These are phyloP conservation scores for Triticum monococcum DNA, from an alignment of 176 grass and related monocot species.

Conservation along the genomic window DNA sequence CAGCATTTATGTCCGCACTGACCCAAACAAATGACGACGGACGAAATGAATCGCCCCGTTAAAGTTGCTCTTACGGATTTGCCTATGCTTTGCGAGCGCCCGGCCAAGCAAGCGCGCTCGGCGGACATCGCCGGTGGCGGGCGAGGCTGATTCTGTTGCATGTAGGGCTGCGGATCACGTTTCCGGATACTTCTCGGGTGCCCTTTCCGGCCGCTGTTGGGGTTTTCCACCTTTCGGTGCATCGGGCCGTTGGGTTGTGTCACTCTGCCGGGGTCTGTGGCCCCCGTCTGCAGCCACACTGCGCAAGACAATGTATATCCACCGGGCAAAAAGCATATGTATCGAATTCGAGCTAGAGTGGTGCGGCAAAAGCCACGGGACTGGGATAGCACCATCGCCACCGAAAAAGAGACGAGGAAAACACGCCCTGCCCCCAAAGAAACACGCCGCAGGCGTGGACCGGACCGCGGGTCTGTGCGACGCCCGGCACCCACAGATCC, in stretches of 20 bases:
- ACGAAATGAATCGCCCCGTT: too few species aligned
- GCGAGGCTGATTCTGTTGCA: too few species aligned
- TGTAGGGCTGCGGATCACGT: too few species aligned
- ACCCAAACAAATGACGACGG: too few species aligned
- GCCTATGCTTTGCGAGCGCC: too few species aligned
- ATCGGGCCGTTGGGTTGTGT: conserved; percentile 2
- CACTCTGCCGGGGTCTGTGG: background rate
- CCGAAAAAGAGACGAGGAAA: conserved; percentile 25
- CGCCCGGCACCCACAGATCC: conserved; percentile 12
- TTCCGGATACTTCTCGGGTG: background rate
- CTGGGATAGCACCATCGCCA: background rate
- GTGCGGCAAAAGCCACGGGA: too few species aligned
- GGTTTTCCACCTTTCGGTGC: background rate
- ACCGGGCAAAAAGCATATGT: background rate
- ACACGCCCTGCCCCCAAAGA: conserved; percentile 28
- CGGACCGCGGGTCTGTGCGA: background rate
- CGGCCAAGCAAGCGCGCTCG: too few species aligned
- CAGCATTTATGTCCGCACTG: too few species aligned
- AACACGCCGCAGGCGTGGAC: background rate
- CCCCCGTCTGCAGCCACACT: too few species aligned
- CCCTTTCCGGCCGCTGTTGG: background rate
- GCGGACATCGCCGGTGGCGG: too few species aligned
- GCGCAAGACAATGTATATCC: background rate
- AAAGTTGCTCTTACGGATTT: too few species aligned
- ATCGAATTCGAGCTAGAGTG: too few species aligned